Evolutionary conservation across 257 asterid genomes (phyloP).

Genomic region (Avicennia marina): DNA sequence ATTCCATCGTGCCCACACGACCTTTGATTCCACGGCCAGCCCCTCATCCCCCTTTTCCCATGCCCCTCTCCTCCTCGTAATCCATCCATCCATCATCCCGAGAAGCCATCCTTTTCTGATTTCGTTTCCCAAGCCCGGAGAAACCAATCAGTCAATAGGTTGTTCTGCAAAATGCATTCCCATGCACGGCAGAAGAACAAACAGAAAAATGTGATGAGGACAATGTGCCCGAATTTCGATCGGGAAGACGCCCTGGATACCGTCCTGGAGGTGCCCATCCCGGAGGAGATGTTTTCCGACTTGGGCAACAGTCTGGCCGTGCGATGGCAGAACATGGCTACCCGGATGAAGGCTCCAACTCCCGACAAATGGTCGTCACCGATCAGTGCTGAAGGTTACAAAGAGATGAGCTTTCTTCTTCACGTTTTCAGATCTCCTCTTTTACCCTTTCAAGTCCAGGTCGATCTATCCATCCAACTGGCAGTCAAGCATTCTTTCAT

Average conservation of each 20-base stretch:
- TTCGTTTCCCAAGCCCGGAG: too few species aligned
- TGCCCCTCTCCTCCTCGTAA: too few species aligned
- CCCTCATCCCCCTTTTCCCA: neutral
- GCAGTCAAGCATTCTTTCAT: constrained; percentile 76
- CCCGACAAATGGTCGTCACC: constrained; percentile 84
- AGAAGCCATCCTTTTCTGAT: neutral
- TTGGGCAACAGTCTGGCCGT: constrained; percentile 62
- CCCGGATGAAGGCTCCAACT: constrained; percentile 94
- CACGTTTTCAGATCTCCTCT: constrained; percentile 71
- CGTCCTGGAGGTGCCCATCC: constrained; percentile 84
- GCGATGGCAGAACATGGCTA: constrained; percentile 92
- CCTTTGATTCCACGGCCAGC: constrained; percentile 26
- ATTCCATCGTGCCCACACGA: constrained; percentile 38
- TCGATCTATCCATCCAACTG: constrained; percentile 46
- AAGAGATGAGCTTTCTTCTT: constrained; percentile 77
- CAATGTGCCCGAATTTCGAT: constrained; percentile 80
- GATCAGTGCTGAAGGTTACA: constrained; percentile 64
- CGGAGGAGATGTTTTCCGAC: constrained; percentile 81
- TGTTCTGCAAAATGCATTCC: neutral
- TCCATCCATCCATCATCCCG: too few species aligned
- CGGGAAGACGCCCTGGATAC: constrained; percentile 80
- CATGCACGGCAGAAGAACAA: constrained; percentile 15
- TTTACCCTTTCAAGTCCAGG: constrained; percentile 63
- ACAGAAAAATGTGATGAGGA: constrained; percentile 50
- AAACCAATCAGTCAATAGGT: neutral